Evolutionary conservation across 495 filamentous ascomycete genomes (phyloP).

Genomic region (Penicillium roqueforti): DNA sequence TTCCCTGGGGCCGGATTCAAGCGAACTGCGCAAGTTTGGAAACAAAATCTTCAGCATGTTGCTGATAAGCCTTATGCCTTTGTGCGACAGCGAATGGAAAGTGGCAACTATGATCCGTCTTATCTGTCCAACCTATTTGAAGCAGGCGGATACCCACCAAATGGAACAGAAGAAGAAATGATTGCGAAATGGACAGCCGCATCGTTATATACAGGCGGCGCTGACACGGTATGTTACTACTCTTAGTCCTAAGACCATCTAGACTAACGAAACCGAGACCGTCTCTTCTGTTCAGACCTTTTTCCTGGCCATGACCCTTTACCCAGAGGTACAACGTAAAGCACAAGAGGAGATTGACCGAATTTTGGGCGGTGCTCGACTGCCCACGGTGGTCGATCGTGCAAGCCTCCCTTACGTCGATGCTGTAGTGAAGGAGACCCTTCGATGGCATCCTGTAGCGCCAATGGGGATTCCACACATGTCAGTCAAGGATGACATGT

Average conservation of each 20-base stretch:
- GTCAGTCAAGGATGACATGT: constrained; percentile 47
- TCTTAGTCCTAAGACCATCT: neutral
- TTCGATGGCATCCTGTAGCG: constrained; percentile 43
- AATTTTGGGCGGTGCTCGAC: constrained; percentile 22
- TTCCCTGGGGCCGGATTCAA: constrained; percentile 50
- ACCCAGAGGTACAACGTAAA: constrained; percentile 41
- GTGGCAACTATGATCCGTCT: constrained; percentile 30
- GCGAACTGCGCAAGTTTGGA: constrained; percentile 34
- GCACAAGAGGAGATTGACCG: constrained; percentile 54
- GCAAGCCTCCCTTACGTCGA: constrained; percentile 40
- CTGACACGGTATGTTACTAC: constrained; percentile 41
- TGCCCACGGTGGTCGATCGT: constrained; percentile 34
- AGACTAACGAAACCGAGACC: constrained; percentile 14
- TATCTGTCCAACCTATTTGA: constrained; percentile 36
- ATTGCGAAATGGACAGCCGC: constrained; percentile 44
- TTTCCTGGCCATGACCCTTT: constrained; percentile 38
- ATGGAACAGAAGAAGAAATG: constrained; percentile 24
- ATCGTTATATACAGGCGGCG: constrained; percentile 52
- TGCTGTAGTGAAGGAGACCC: constrained; percentile 41
- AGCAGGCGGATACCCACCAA: constrained; percentile 9
- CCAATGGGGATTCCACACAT: constrained; percentile 53
- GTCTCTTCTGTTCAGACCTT: constrained; percentile 24
- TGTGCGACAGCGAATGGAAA: constrained; percentile 39
- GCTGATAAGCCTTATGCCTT: constrained; percentile 40
- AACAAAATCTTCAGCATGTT: constrained; percentile 18